Evolutionary conservation across 805 yeast species (phyloP).

Genomic region (Lipomyces orientalis): DNA sequence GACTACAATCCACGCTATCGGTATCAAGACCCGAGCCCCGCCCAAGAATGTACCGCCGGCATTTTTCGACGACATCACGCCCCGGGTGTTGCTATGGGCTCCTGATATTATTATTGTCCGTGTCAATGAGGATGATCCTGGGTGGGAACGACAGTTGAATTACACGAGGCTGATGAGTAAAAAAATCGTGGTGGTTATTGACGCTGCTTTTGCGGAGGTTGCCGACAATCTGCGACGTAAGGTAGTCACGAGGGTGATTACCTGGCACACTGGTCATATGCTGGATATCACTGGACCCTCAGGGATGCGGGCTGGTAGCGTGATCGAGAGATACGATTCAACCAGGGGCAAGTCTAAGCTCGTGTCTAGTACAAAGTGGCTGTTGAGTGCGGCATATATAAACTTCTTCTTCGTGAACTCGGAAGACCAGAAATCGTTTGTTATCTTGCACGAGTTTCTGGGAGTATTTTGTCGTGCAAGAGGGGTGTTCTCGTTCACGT

Average conservation of each 20-base stretch:
- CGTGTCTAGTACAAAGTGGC: conserved; percentile 11
- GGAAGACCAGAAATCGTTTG: neutral
- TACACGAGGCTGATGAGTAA: neutral
- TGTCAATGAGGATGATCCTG: neutral
- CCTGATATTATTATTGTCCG: conserved; percentile 10
- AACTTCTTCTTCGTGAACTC: conserved; percentile 13
- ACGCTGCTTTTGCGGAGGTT: neutral
- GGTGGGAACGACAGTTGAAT: conserved; percentile 9
- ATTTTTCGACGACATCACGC: neutral
- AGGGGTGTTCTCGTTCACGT: neutral
- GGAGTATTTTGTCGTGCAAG: conserved; percentile 13
- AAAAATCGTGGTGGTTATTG: conserved; percentile 9
- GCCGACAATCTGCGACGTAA: neutral
- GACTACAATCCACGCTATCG: conserved; percentile 2
- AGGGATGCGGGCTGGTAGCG: conserved; percentile 4
- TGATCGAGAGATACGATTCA: conserved; percentile 17
- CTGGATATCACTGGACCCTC: conserved; percentile 11
- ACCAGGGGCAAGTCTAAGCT: neutral
- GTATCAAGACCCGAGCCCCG: conserved; percentile 3
- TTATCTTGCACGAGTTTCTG: conserved; percentile 14
- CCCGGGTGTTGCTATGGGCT: neutral
- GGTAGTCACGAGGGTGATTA: neutral
- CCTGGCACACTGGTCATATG: neutral
- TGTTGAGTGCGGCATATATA: neutral
- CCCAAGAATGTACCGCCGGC: neutral